Evolutionary conservation across 352 stramenopile genomes (phyloP), one percentile per base, ranked within the genome.

Genomic region (Globisporangium echinulatum): DNA sequence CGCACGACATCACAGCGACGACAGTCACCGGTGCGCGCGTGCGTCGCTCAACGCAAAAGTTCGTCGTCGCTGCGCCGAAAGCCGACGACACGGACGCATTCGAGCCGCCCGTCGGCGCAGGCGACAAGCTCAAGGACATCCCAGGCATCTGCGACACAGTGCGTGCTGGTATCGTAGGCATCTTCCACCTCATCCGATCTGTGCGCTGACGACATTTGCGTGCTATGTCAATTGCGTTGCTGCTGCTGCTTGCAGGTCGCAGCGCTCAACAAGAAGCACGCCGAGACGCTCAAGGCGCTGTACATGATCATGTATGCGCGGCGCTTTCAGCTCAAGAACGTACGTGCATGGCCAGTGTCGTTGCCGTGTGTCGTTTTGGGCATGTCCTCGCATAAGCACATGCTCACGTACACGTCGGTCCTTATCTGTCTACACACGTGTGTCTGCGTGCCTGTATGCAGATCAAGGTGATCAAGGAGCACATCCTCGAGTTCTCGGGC

Each of bases 271-370:
- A 93, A 93, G 69, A 87, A 88, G 61, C 66, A 93, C 40, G 62
- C 59, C 4, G 84, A 93, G 52, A 78, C 78, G 60, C 66, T 88
- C 61, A 90, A 88, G 63, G 74, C 81, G 62, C 78, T 93, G n/a
- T 93, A 93, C 67, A 78, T 56, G 53, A 74, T 89, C 61, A 88
- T 93, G 78, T 93, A 84, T 61, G 66, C 69, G 17, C 79, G 84
- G 38, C 84, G 84, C 25, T 93, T 87, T 69, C 81, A 90, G 74
- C 69, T 79, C 57, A 87, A 87, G 54, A 89, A 91, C 54, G 84
- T 91, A 71, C 53, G 78, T 25, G 25, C 25, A 25, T 2, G 25
- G 25, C 25, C 25, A 25, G 25, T 25, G 25, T 25, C 25, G 25
- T 25, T 25, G 25, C 25, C 25, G 25, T 25, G 25, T 25, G 25